phyloP scores from a whole-genome alignment of 164 flowering plant species.

The Aristolochia fimbriata region DNA sequence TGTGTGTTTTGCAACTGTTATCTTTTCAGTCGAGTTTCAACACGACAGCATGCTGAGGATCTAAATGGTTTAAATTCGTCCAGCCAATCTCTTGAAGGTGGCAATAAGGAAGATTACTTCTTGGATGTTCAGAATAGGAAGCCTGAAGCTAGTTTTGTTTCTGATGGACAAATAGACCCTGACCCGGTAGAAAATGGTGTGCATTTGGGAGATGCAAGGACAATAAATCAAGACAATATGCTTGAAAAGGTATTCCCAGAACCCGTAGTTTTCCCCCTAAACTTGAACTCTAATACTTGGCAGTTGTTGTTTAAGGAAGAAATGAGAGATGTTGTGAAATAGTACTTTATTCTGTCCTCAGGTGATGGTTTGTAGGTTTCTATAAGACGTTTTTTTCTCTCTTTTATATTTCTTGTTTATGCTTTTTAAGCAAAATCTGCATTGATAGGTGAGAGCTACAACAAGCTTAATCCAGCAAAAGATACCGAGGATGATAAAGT shows the following conservation, averaged over 20 bases:
- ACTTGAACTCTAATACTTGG: no score
- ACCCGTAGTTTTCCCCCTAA: no score
- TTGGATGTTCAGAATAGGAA: slow-evolving; percentile 23
- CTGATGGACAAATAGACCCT: slow-evolving; percentile 14
- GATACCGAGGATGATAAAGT: slow-evolving; percentile 1
- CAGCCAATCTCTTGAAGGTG: slow-evolving; percentile 17
- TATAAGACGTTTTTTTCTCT: background rate
- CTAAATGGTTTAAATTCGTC: slow-evolving; percentile 12
- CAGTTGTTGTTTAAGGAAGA: no score
- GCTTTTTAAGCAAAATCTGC: background rate
- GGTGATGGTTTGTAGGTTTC: no score
- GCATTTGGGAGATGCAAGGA: slow-evolving; percentile 1
- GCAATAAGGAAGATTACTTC: slow-evolving; percentile 18
- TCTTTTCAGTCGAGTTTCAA: slow-evolving; percentile 24
- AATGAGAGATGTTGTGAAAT: no score
- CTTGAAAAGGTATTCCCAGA: background rate
- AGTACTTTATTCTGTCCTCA: no score
- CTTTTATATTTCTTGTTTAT: background rate
- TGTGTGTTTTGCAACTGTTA: background rate
- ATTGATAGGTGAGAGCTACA: background rate
- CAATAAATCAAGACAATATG: slow-evolving; percentile 1
- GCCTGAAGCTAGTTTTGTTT: slow-evolving; percentile 22
- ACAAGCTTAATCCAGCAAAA: background rate
- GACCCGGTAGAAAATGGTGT: slow-evolving; percentile 12
- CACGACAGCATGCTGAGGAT: slow-evolving; percentile 14